Evolutionary conservation across 441 rosid genomes (phyloP), one percentile per base, ranked within the genome.

Genomic region (Populus hybrid): DNA sequence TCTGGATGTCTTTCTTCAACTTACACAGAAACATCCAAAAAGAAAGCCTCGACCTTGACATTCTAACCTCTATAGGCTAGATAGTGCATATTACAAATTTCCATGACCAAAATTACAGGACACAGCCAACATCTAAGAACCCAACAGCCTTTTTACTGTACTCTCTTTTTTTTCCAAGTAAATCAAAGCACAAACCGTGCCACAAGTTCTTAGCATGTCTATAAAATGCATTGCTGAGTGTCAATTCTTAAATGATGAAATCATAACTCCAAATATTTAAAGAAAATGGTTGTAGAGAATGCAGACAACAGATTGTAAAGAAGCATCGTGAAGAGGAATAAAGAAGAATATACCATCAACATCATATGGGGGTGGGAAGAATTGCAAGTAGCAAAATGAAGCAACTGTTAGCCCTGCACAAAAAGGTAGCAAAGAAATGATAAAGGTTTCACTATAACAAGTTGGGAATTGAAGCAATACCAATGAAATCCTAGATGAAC

Each of bases 371-470:
- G 92, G 92, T 2, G 96, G 98, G 74, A 91, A 91, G 85, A 91
- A 94, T 84, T 94, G 98, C 83, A 95, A 76, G 85, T 93, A 95
- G 82, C 98, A 93, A 85, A 93, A 87, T 38, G 89, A 84, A 63
- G 96, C 73, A 79, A 95, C 88, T 24, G 81, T 81, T 50, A 82
- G 70, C 70, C 98, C 98, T 93, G 85, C 67, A 76, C 10, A 69
- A 12, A 63, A 21, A 83, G 63, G 68, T 21, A 59, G 69, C 67
- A 77, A 75, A 24, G 68, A 5, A 74, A 76, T 75, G 72, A 71
- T 6, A 63, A 72, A 57, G 28, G 67, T 70, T 66, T 70, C 42
- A 21, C 21, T 4, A 40, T 28, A 46, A 46, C 16, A 70, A 78
- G 28, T 19, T 59, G 59, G 32, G 42, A 63, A 70, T 64, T 36